These are phyloP conservation scores for Bassia scoparia DNA, from an alignment of 148 eudicot species.

Conservation along the genomic window DNA sequence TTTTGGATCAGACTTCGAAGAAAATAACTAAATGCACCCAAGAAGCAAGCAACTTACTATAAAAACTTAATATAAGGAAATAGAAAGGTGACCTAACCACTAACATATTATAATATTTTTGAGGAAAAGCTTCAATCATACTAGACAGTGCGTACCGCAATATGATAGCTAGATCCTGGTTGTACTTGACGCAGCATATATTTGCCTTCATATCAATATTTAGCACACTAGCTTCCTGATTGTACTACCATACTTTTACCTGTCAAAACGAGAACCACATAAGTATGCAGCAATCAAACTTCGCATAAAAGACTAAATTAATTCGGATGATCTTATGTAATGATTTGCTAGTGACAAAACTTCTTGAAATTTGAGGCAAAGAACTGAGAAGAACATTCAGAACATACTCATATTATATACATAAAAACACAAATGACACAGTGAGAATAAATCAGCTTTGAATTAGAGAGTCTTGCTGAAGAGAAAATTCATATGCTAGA, in stretches of 20 bases:
- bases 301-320: not conserved
- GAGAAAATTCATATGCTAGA: no score
- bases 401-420: no score
- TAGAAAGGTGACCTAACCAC: not conserved
- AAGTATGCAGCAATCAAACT: not conserved
- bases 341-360: no score
- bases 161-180: constrained; percentile 64
- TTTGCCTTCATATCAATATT: constrained; percentile 81
- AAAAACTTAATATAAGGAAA: not conserved
- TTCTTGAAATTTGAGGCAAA: no score
- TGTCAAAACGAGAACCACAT: constrained; percentile 27
- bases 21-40: not conserved
- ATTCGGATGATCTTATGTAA: no score
- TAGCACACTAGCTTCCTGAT: constrained; percentile 68
- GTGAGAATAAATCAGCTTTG: no score
- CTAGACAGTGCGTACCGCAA: constrained; percentile 46
- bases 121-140: not conserved
- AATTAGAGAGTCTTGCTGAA: no score
- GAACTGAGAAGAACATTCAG: no score
- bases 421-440: no score
- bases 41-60: no score
- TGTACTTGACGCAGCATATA: constrained; percentile 75
- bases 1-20: not conserved
- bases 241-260: constrained; percentile 85
- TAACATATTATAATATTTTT: not conserved